Conservation (phyloP, 1,284 basidiomycete genomes). For the Papiliotrema flavescens region DNA sequence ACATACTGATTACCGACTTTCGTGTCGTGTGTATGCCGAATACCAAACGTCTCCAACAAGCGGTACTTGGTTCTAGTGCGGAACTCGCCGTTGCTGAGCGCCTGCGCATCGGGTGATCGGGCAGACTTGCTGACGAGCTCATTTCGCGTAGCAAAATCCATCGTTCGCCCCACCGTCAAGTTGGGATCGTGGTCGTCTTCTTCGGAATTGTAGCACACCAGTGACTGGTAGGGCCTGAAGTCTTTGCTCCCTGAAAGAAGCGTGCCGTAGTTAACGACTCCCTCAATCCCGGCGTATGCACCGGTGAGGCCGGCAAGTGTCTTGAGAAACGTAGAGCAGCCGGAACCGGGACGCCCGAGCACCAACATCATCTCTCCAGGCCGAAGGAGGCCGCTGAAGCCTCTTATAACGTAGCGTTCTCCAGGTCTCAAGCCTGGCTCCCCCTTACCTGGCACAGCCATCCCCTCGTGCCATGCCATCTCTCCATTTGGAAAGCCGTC, state of each 20-base stretch:
- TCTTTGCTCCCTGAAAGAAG: slow-evolving; percentile 26
- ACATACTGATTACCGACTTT: slow-evolving; percentile 73
- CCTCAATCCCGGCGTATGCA: slow-evolving; percentile 49
- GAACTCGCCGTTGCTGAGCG: slow-evolving; percentile 52
- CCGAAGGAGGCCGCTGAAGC: slow-evolving; percentile 33
- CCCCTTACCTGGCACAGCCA: slow-evolving; percentile 17
- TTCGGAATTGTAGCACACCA: slow-evolving; percentile 40
- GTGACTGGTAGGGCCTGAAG: slow-evolving; percentile 15
- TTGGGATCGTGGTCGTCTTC: slow-evolving; percentile 43
- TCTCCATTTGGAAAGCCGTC: slow-evolving; percentile 6
- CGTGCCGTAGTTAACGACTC: slow-evolving; percentile 46
- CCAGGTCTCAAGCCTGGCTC: slow-evolving; percentile 31
- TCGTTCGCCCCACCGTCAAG: slow-evolving; percentile 39
- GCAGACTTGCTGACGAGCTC: slow-evolving; percentile 26
- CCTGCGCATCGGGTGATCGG: slow-evolving; percentile 21
- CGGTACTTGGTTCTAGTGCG: slow-evolving; percentile 54
- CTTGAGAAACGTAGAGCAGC: slow-evolving; percentile 52
- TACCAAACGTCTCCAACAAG: slow-evolving; percentile 64
- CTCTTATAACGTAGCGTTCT: slow-evolving; percentile 38
- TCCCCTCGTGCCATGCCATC: slow-evolving; percentile 19
- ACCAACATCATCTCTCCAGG: slow-evolving; percentile 47
- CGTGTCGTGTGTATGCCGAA: slow-evolving; percentile 68
- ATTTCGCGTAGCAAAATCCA: slow-evolving; percentile 41
- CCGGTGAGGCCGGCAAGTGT: slow-evolving; percentile 47
- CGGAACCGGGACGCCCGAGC: slow-evolving; percentile 48